Conservation (phyloP, 768 basidiomycete genomes). For the Leccinum ochraceum region DNA sequence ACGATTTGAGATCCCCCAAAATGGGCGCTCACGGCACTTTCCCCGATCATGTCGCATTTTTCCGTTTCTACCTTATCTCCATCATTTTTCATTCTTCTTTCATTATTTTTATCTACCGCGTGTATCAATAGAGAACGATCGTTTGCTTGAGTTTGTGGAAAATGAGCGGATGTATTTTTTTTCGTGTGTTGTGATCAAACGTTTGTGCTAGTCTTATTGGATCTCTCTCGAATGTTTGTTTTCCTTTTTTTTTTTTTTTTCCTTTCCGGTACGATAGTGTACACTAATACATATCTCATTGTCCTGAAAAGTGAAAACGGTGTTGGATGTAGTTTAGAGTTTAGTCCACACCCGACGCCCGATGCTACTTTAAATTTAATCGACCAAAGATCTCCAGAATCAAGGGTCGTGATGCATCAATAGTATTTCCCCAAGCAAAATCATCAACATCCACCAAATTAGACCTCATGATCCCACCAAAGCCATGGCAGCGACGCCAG, state of each 20-base stretch:
- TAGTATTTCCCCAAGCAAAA: background rate
- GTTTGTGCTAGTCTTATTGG: background rate
- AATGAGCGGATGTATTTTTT: constrained; percentile 10
- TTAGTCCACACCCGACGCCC: background rate
- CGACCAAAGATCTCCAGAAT: background rate
- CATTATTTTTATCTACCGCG: background rate
- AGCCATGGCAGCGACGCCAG: constrained; percentile 68
- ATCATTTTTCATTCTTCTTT: background rate
- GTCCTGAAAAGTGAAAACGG: constrained; percentile 7
- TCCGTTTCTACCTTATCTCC: background rate
- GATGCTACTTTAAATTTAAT: background rate
- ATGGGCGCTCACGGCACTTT: background rate
- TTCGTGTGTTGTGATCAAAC: background rate
- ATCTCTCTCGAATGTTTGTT: background rate
- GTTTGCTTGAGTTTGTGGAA: constrained; percentile 3
- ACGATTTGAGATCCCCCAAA: background rate
- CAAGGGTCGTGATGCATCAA: too few relatives aligned
- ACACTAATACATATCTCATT: background rate
- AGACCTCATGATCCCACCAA: constrained; percentile 42
- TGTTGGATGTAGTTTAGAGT: background rate
- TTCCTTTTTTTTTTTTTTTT: background rate
- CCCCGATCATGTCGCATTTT: background rate
- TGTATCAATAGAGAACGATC: constrained; percentile 1
- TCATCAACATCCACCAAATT: background rate
- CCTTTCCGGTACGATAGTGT: constrained; percentile 2